Conservation (phyloP, 192 early-diverging fungal species). For the Podila clonocystis region DNA sequence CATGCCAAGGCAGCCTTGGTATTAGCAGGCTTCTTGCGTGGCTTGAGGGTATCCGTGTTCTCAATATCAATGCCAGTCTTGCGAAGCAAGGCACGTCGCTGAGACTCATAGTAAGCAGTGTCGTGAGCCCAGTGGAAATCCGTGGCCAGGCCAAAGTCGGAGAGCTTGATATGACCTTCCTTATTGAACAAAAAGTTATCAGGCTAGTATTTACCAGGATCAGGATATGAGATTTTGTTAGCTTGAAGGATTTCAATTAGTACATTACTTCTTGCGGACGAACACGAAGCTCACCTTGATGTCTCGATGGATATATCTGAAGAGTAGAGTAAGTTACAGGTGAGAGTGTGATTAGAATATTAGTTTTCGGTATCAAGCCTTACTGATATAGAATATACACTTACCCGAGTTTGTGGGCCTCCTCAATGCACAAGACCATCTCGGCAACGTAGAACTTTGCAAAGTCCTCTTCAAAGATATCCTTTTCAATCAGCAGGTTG, state of each 20-base stretch:
- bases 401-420: conserved; percentile 86
- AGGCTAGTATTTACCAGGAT: conserved; percentile 74
- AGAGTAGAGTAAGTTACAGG: not conserved
- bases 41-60: conserved; percentile 51
- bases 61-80: conserved; percentile 59
- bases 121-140: conserved; percentile 75
- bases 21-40: conserved; percentile 42
- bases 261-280: too few relatives aligned
- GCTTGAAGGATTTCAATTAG: not conserved
- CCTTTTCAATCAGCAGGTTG: conserved; percentile 92
- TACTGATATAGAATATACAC: conserved; percentile 58
- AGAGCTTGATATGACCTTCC: conserved; percentile 72
- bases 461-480: conserved; percentile 76
- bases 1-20: conserved; percentile 38
- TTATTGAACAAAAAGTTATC: conserved; percentile 78
- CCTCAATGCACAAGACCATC: conserved; percentile 83
- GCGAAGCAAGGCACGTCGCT: conserved; percentile 57
- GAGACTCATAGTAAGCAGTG: conserved; percentile 70
- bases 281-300: conserved; percentile 60
- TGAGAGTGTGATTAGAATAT: not conserved
- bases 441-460: conserved; percentile 92
- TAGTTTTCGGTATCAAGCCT: not conserved
- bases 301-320: conserved; percentile 61
- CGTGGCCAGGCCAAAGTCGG: conserved; percentile 78
- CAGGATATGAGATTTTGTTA: conserved; percentile 51